Conservation (phyloP, 495 filamentous ascomycete genomes). For the Hypoxylon cercidicola region DNA sequence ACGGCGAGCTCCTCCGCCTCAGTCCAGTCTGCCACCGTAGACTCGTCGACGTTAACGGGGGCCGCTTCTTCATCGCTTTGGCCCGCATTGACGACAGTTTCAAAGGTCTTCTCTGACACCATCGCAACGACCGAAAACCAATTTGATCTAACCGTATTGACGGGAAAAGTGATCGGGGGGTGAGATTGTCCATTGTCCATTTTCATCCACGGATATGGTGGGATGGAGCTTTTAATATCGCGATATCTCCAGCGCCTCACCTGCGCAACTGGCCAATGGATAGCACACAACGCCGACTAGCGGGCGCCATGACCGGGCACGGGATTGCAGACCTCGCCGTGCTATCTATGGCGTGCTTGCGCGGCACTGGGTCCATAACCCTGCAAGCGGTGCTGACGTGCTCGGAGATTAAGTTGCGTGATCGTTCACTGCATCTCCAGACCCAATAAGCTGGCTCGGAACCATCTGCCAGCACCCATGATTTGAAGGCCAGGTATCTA, state of each 20-base stretch:
- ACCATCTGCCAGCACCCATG: slow-evolving; percentile 1
- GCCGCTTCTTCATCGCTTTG: slow-evolving; percentile 42
- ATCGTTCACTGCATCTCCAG: slow-evolving; percentile 12
- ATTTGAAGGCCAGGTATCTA: not conserved
- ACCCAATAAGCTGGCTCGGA: slow-evolving; percentile 31
- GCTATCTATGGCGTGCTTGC: slow-evolving; percentile 12
- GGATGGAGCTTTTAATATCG: slow-evolving; percentile 20
- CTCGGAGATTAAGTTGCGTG: slow-evolving; percentile 36
- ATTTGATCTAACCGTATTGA: not conserved
- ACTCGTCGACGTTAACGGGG: slow-evolving; percentile 36
- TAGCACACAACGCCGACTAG: slow-evolving; percentile 7
- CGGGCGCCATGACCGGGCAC: slow-evolving; percentile 11
- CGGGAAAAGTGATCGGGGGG: not conserved
- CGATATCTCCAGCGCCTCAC: slow-evolving; percentile 7
- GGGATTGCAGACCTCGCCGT: slow-evolving; percentile 1
- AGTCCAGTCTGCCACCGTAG: slow-evolving; percentile 44
- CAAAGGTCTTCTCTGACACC: slow-evolving; percentile 9
- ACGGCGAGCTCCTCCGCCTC: slow-evolving; percentile 49
- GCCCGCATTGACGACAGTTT: slow-evolving; percentile 1
- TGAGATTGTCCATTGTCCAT: not conserved
- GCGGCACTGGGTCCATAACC: slow-evolving; percentile 10
- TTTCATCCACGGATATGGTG: not conserved
- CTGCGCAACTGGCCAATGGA: slow-evolving; percentile 13
- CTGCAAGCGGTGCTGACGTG: slow-evolving; percentile 36
- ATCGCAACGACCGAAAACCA: not conserved